A percentile compares a stretch with the other conserved stretches of the same genome.
Conservation (phyloP, 495 filamentous ascomycete genomes). For the Hypoxylon intermedium region DNA sequence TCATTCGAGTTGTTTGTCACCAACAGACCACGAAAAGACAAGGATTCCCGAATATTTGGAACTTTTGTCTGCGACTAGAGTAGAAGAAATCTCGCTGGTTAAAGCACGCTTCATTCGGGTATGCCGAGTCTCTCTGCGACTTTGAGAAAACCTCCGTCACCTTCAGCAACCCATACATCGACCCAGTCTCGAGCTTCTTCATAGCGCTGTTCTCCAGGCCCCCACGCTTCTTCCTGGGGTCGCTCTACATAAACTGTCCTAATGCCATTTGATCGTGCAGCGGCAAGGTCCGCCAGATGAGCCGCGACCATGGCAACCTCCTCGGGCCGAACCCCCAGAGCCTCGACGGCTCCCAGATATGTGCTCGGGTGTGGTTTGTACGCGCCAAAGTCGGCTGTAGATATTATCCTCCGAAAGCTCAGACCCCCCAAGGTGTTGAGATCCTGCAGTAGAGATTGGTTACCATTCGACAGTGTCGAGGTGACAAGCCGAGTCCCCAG, state of each 20-base stretch:
- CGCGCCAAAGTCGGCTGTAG: slow-evolving; percentile 72
- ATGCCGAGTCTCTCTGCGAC: slow-evolving; percentile 58
- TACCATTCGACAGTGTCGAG: slow-evolving; percentile 77
- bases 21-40: slow-evolving; percentile 2
- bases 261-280: slow-evolving; percentile 68
- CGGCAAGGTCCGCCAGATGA: slow-evolving; percentile 72
- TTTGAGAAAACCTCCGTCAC: slow-evolving; percentile 61
- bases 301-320: slow-evolving; percentile 83
- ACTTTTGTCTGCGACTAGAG: background rate
- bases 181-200: slow-evolving; percentile 66
- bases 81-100: slow-evolving; percentile 1
- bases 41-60: background rate
- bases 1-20: slow-evolving; percentile 10
- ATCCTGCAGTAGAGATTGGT: slow-evolving; percentile 69
- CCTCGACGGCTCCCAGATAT: slow-evolving; percentile 69
- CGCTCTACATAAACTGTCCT: slow-evolving; percentile 80
- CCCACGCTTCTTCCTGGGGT: slow-evolving; percentile 68
- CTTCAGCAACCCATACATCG: slow-evolving; percentile 64
- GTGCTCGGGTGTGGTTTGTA: slow-evolving; percentile 77
- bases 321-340: slow-evolving; percentile 60
- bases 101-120: slow-evolving; percentile 21
- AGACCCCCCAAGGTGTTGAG: slow-evolving; percentile 63
- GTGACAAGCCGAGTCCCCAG: slow-evolving; percentile 65
- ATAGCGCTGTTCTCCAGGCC: slow-evolving; percentile 56
- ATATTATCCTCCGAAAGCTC: slow-evolving; percentile 66